Evolutionary conservation across 495 filamentous ascomycete genomes (phyloP).

Genomic region (Lophiotrema nucula): DNA sequence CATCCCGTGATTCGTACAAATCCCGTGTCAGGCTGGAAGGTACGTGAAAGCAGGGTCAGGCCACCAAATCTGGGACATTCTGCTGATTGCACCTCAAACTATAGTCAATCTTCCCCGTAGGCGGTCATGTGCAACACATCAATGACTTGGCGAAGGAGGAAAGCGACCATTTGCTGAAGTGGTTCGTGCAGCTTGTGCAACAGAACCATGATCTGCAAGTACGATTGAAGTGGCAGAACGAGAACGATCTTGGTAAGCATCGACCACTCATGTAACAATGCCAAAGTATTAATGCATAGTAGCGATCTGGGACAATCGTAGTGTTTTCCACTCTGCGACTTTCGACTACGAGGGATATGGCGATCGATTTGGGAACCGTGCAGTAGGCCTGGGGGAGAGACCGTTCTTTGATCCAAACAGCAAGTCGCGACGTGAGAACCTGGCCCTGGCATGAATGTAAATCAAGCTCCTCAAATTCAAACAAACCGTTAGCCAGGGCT

Average conservation of each 20-base stretch:
- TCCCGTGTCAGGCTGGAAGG: slow-evolving; percentile 75
- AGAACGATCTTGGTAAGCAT: slow-evolving; percentile 14
- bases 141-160: slow-evolving; percentile 45
- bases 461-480: too few relatives aligned
- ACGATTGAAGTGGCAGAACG: slow-evolving; percentile 9
- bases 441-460: too few relatives aligned
- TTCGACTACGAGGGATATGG: slow-evolving; percentile 25
- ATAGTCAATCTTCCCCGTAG: slow-evolving; percentile 65
- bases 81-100: too few relatives aligned
- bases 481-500: too few relatives aligned
- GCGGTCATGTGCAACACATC: slow-evolving; percentile 59
- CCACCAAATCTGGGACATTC: too few relatives aligned
- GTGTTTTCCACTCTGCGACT: slow-evolving; percentile 5
- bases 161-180: neutral
- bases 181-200: neutral
- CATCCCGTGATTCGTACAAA: slow-evolving; percentile 76
- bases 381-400: slow-evolving; percentile 13
- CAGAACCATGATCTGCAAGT: slow-evolving; percentile 17
- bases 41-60: too few relatives aligned
- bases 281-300: neutral
- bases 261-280: neutral
- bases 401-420: slow-evolving; percentile 13
- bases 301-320: slow-evolving; percentile 22
- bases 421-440: neutral
- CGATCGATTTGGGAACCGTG: slow-evolving; percentile 14